Conservation (phyloP, 2,329 filamentous ascomycete species). For the Sclerotinia nivalis region DNA sequence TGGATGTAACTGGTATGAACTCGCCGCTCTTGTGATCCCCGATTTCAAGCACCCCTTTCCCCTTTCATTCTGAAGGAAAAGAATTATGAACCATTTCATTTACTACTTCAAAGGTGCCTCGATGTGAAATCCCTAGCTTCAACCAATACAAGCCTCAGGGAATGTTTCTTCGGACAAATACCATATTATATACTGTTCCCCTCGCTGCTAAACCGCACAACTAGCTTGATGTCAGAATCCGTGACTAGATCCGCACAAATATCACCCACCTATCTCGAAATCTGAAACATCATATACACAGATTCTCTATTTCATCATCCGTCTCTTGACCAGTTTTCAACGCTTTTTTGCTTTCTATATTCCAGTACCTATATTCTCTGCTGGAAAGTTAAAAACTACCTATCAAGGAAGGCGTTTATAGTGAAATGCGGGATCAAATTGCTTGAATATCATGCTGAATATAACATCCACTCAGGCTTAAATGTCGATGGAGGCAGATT, state of each 20-base stretch:
- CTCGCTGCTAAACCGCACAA: neutral
- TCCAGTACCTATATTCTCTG: accelerated
- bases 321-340: too few species aligned
- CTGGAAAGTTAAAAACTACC: too few species aligned
- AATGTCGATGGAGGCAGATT: too few species aligned
- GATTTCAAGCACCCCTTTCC: too few species aligned
- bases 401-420: neutral
- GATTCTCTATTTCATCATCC: neutral
- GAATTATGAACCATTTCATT: too few species aligned
- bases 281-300: too few species aligned
- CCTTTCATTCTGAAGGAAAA: neutral
- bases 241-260: neutral
- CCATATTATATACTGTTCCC: neutral
- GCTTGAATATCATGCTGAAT: neutral
- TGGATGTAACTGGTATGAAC: neutral
- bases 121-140: too few species aligned
- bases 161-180: neutral
- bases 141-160: too few species aligned
- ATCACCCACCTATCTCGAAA: too few species aligned
- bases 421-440: neutral
- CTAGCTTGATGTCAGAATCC: neutral
- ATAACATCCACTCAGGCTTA: too few species aligned
- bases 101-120: too few species aligned
- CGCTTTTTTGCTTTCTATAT: neutral
- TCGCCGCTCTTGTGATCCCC: neutral